A percentile compares a stretch with the other conserved stretches of the same genome.
These are phyloP conservation scores for Pyricularia sp. DNA, from an alignment of 2,329 filamentous ascomycete species.

Conservation along the genomic window DNA sequence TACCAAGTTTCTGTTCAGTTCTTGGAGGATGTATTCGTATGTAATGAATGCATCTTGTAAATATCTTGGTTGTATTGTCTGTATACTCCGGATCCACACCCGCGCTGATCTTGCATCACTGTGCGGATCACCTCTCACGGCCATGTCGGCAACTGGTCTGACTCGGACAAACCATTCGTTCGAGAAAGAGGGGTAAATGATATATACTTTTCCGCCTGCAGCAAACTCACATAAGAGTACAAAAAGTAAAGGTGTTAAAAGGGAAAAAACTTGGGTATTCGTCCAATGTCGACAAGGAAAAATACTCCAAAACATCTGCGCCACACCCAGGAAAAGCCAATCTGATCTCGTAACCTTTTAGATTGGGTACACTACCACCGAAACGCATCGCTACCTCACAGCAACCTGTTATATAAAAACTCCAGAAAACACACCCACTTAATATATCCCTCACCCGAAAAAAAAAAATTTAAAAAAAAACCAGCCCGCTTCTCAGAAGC, in stretches of 20 bases:
- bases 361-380: too few species aligned
- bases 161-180: background rate
- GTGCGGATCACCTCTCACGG: background rate
- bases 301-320: background rate
- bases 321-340: background rate
- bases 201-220: background rate
- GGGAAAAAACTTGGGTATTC: background rate
- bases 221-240: background rate
- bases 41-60: background rate
- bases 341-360: background rate
- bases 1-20: background rate
- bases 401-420: too few species aligned
- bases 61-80: background rate
- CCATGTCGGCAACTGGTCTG: background rate
- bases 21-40: background rate
- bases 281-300: background rate
- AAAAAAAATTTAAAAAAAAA: accelerated
- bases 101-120: background rate
- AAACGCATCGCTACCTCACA: too few species aligned
- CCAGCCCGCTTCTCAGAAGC: background rate
- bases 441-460: too few species aligned
- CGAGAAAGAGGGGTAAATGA: background rate
- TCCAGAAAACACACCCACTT: too few species aligned
- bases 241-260: background rate
- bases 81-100: background rate